Evolutionary conservation across 2,329 filamentous ascomycete genomes (phyloP), one percentile per base, ranked within the genome.

Genomic region (Aspergillus terreus): DNA sequence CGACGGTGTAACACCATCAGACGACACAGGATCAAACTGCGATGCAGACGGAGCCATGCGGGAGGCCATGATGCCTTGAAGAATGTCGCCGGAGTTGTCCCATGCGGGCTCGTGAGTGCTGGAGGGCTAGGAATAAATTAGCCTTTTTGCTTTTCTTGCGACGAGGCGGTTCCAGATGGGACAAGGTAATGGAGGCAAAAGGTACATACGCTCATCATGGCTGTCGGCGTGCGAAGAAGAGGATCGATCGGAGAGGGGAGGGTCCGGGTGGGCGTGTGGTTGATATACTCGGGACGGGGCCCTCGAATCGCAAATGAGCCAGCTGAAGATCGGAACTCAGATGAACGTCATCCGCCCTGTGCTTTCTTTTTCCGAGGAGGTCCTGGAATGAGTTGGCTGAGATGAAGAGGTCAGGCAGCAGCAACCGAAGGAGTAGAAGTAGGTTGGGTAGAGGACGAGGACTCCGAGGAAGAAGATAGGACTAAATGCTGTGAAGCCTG

Each of bases 1-100:
- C 32, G 59, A 54, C 10, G 44, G 17, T 23, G 48, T 54, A 32
- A 56, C 35, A 10, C 46, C 46, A 32, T 58, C 52, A 14, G 54
- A 44, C 14, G 54, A 44, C n/a, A 50, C 44, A n/a, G 50, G 23
- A 14, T 59, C 53, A 17, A 44, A 27, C 11, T 57, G 54, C 5
- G 58, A 53, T 9, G 55, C 40, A 10, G 48, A 46, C 15, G 60
- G 49, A 23, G 45, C 42, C 19, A 54, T 47, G 23, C 49, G 50
- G 19, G 52, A 44, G 14, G 42, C 59, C 63, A 66, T 64, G 49
- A 69, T 68, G 21, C 64, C 65, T 41, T 69, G 67, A 5, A 71
- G 65, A 40, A 66, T 54, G 55, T 70, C 65, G 44, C 48, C 54
- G 21, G 59, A 57, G 45, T 62, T 52, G 12, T 55, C 55, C 64